Base-by-base conservation (phyloP, 345 rosid genomes). In the Limnanthes douglasii region DNA sequence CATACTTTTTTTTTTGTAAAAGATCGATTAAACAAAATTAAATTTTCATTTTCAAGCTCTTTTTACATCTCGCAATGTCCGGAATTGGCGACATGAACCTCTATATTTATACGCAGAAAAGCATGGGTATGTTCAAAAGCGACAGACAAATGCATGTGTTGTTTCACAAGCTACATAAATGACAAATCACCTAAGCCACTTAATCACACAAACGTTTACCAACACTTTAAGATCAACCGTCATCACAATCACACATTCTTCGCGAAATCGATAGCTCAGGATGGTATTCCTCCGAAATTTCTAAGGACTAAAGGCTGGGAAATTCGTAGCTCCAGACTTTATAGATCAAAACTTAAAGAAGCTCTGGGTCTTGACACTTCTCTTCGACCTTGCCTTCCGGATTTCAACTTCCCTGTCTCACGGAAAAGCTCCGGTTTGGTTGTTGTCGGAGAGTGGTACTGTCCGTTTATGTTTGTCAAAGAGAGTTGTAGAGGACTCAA, bases 381-480 rank as follows among this genome's bases (percentile, higher is more conserved):
- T 18, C 69, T 69, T 12, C 56, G 93, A 38, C 9, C 56, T 0
- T 68, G 48, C 16, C 77, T 73, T 12, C 95, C 88, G 3, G 41
- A 45, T 8, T 62, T 71, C 3, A 41, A 48, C 21, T 79, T 79
- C 50, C 57, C 68, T 0, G 34, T 66, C 24, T 45, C 63, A 0
- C 50, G 35, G 38, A 62, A 48, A 28, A 59, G 59, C 6, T 74
- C 81, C 1, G 36, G 46, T 17, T 35, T 63, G 0, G 56, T 50
- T 16, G 34, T 61, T 6, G 72, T 79, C 7, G 93, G 93, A 13
- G 53, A 62, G 57, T 85, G 96, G 96, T 79, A 69, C 26, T 85
- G 93, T 49, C 85, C 85, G 0, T 73, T 69, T 34, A 40, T 85
- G 60, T 76, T 75, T 39, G 57, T 79, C 2, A 73, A 57, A 19